Evolutionary conservation across 1,284 basidiomycete species (phyloP).

Genomic region (Sporisorium scitamineum): DNA sequence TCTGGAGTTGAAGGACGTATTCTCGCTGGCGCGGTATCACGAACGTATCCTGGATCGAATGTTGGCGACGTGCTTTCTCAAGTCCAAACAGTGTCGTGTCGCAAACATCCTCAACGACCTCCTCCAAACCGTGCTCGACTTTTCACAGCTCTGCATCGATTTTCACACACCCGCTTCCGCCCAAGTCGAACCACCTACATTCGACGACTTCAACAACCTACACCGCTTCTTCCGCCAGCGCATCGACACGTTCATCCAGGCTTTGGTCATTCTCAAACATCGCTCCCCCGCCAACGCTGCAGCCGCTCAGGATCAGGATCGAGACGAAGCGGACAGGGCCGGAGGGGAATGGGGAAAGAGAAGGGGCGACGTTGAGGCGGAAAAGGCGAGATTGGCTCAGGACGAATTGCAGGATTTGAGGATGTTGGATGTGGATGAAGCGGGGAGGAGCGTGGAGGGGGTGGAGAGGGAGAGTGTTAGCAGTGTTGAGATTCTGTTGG

Average conservation of each 20-base stretch:
- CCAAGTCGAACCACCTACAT: conserved; percentile 15
- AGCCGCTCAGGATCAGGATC: background rate
- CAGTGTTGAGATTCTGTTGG: conserved; percentile 32
- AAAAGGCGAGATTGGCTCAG: conserved; percentile 22
- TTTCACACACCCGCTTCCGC: conserved; percentile 19
- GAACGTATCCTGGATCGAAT: conserved; percentile 55
- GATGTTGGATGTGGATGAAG: conserved; percentile 23
- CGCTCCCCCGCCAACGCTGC: conserved; percentile 5
- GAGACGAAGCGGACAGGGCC: background rate
- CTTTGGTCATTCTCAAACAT: conserved; percentile 35
- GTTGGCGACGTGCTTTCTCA: conserved; percentile 52
- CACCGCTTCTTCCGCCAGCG: conserved; percentile 20
- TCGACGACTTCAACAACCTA: conserved; percentile 27
- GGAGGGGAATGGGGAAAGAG: conserved; percentile 14
- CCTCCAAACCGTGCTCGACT: conserved; percentile 44
- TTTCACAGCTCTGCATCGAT: conserved; percentile 41
- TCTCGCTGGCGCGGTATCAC: conserved; percentile 55
- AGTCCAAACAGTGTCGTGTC: conserved; percentile 31
- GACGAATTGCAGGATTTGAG: conserved; percentile 41
- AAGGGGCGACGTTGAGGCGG: conserved; percentile 34
- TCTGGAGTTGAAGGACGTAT: conserved; percentile 55
- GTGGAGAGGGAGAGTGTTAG: conserved; percentile 10
- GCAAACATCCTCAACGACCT: conserved; percentile 30
- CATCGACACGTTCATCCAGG: conserved; percentile 33
- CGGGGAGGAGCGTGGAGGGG: conserved; percentile 10